Evolutionary conservation across 2,329 filamentous ascomycete genomes (phyloP).

Genomic region (Cytospora leucostoma): DNA sequence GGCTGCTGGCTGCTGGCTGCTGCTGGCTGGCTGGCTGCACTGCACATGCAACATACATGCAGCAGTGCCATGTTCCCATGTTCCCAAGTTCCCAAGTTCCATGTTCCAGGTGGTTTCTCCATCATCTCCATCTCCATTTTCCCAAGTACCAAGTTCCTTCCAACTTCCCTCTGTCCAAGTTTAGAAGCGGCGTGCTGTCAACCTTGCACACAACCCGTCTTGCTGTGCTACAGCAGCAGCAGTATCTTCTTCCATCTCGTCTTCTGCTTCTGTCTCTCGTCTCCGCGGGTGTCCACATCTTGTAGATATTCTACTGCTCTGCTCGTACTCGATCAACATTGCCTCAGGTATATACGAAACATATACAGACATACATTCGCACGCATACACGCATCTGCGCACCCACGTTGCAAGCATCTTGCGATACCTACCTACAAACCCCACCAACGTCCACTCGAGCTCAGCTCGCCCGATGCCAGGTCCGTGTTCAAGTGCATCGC

Average conservation of each 20-base stretch:
- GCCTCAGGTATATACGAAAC: background rate
- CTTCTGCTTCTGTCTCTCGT: constrained; percentile 5
- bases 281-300: background rate
- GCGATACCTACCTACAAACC: too few relatives aligned
- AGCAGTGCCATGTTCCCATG: background rate
- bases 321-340: too few relatives aligned
- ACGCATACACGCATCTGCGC: constrained; percentile 3
- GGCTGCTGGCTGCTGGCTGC: too few relatives aligned
- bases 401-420: background rate
- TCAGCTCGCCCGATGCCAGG: background rate
- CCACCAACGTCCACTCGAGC: background rate
- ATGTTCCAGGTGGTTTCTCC: background rate
- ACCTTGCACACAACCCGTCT: constrained; percentile 6
- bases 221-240: background rate
- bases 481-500: background rate
- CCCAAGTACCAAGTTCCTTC: constrained; percentile 7
- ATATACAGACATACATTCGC: constrained; percentile 1
- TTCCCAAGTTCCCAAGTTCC: background rate
- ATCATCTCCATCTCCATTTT: background rate
- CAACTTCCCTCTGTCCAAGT: constrained; percentile 16
- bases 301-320: background rate
- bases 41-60: background rate
- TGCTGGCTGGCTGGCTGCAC: too few relatives aligned
- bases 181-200: constrained; percentile 21
- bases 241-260: background rate